These are phyloP conservation scores for Beta corolliflora DNA, from an alignment of 179 eudicot genomes.

Conservation along the genomic window DNA sequence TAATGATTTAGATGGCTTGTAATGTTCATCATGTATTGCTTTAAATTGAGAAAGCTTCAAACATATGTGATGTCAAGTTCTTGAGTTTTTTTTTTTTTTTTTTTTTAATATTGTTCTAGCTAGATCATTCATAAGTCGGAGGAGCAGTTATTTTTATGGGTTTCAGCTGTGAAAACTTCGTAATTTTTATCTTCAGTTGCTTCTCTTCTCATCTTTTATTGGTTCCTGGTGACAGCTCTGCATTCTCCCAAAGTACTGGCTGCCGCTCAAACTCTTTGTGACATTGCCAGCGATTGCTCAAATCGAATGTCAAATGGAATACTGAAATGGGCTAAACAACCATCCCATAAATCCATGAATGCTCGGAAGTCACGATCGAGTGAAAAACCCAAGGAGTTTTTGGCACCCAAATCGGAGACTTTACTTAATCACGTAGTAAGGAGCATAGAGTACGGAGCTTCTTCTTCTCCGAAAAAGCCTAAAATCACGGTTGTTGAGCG, in stretches of 20 bases:
- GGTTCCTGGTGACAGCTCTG: constrained; percentile 42
- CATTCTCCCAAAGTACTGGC: constrained; percentile 53
- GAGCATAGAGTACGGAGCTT: constrained; percentile 30
- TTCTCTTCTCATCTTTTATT: constrained; percentile 21
- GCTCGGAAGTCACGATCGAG: constrained; percentile 59
- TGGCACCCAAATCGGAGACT: constrained; percentile 39
- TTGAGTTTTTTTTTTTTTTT: background rate
- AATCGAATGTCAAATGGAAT: constrained; percentile 37
- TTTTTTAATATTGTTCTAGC: background rate
- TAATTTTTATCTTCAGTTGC: background rate
- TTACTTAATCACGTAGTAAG: constrained; percentile 26
- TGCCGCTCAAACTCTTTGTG: constrained; percentile 78
- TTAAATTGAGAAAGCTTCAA: background rate
- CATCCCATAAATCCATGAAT: constrained; percentile 66
- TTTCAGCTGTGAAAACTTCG: background rate
- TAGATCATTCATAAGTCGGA: too few species aligned
- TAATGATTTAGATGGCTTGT: background rate
- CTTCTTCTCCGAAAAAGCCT: constrained; percentile 50
- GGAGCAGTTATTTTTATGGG: background rate
- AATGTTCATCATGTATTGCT: background rate
- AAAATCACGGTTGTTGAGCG: constrained; percentile 48
- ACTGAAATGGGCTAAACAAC: constrained; percentile 59
- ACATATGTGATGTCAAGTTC: background rate
- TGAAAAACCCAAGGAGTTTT: constrained; percentile 41
- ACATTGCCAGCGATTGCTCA: constrained; percentile 46